Percentiles rank a stretch among this genome's conserved stretches.
These are phyloP conservation scores for Acrodontium crateriforme DNA, from an alignment of 2,329 filamentous ascomycete species.

Conservation along the genomic window DNA sequence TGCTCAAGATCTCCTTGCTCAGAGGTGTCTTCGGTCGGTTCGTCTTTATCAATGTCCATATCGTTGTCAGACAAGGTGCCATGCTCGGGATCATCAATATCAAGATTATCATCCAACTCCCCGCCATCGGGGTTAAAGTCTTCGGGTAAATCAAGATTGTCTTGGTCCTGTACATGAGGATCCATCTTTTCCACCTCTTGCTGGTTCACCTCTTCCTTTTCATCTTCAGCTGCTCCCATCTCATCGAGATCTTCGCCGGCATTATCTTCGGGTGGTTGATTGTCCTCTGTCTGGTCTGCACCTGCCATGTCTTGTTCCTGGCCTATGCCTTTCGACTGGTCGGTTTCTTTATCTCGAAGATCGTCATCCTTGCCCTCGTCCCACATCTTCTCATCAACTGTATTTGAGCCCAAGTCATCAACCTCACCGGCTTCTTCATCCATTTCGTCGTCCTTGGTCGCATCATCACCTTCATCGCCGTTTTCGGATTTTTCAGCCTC, in stretches of 20 bases:
- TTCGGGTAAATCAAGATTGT: constrained; percentile 71
- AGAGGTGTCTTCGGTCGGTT: constrained; percentile 7
- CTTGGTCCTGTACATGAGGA: constrained; percentile 67
- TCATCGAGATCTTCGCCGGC: constrained; percentile 42
- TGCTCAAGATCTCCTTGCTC: constrained; percentile 9
- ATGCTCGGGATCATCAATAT: constrained; percentile 22
- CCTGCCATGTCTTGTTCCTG: constrained; percentile 34
- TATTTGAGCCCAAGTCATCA: constrained; percentile 75
- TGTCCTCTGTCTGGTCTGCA: constrained; percentile 27
- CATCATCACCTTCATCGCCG: constrained; percentile 34
- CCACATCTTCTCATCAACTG: constrained; percentile 98
- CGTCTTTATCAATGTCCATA: constrained; percentile 8
- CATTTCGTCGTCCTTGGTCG: constrained; percentile 52
- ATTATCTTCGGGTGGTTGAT: too few species aligned
- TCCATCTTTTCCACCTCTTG: constrained; percentile 54
- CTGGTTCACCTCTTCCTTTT: constrained; percentile 50
- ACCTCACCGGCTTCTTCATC: constrained; percentile 87
- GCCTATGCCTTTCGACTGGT: constrained; percentile 38
- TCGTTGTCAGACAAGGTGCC: too few species aligned
- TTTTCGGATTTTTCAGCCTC: constrained; percentile 54
- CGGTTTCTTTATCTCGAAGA: constrained; percentile 67
- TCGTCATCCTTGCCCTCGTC: constrained; percentile 68
- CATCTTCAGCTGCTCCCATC: constrained; percentile 20
- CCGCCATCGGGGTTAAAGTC: constrained; percentile 72
- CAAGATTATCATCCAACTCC: constrained; percentile 38